phyloP scores from a whole-genome alignment of 2,329 filamentous ascomycete species.

The Sphaerulina populicola region DNA sequence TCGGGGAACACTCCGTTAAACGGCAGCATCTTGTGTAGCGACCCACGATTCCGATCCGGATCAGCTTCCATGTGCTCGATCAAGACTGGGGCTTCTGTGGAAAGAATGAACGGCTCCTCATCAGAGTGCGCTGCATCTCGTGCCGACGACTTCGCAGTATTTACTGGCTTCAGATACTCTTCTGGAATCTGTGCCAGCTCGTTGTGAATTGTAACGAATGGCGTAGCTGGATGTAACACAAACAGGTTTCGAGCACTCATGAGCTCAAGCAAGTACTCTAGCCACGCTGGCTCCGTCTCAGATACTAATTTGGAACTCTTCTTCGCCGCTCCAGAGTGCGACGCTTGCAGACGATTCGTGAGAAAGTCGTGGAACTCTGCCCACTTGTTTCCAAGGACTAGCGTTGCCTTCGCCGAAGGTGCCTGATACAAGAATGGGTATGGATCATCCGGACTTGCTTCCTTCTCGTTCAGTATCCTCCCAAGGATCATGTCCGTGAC shows the following conservation, averaged over 20 bases:
- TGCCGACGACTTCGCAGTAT: conserved; percentile 6
- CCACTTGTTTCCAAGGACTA: conserved; percentile 84
- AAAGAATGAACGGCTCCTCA: conserved; percentile 34
- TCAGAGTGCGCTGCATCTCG: conserved; percentile 2
- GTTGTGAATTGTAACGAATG: conserved; percentile 65
- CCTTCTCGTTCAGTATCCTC: conserved; percentile 21
- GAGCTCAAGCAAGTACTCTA: conserved; percentile 69
- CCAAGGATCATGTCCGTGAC: conserved; percentile 33
- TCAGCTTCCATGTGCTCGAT: conserved; percentile 38
- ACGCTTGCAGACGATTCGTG: conserved; percentile 45
- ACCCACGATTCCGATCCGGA: conserved; percentile 36
- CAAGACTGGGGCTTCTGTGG: conserved; percentile 19
- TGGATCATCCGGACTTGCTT: conserved; percentile 29
- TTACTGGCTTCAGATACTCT: conserved; percentile 40
- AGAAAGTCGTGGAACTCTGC: conserved; percentile 74
- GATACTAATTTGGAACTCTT: conserved; percentile 51
- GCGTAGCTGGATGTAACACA: conserved; percentile 63
- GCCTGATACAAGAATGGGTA: conserved; percentile 75
- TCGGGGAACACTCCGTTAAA: conserved; percentile 43
- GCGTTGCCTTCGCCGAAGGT: conserved; percentile 69
- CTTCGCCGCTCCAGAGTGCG: conserved; percentile 18
- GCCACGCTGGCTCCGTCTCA: conserved; percentile 63
- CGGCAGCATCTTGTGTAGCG: conserved; percentile 42
- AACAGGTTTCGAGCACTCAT: conserved; percentile 68
- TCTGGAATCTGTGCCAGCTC: conserved; percentile 68